Evolutionary conservation across 1,284 basidiomycete species (phyloP), one percentile per base, ranked within the genome.

Genomic region (Amylostereum areolatum): DNA sequence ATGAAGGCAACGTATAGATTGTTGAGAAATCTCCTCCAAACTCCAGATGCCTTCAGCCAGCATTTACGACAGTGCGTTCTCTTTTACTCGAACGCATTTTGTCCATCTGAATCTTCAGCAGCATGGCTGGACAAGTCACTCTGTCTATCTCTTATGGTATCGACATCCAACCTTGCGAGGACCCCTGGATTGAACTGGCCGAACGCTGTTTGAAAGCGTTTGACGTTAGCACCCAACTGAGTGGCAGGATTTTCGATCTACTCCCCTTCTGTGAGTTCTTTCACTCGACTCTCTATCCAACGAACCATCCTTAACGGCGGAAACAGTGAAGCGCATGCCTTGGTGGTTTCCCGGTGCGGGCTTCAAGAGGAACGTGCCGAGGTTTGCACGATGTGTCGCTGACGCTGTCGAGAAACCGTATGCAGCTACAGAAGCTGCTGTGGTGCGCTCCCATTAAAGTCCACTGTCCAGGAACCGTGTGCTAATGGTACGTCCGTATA

Each of bases 261-360:
- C 25, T 43, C n/a, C 41, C 41, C 6, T 43, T 43, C n/a, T n/a
- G 41, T 43, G 27, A 27, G 41, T 27, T 28, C 10, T 43, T 28
- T 27, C 25, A 29, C 30, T 8, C n/a, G 4, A 28, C 41, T 5
- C 9, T 5, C 6, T 27, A 28, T 27, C 30, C 4, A 27, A 27
- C 6, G 12, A 39, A 8, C 7, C 33, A 10, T n/a, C 9, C 32
- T 5, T n/a, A 25, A 5, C 11, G 10, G 6, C 29, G 8, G n/a
- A 24, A 6, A 3, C 30, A 54, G 52, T 54, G 28, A 40, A 47
- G 28, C 28, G 48, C 31, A 41, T 54, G 7, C 52, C 52, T 3
- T 4, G 6, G 7, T 54, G 52, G 52, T 51, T 54, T 35, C 52
- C 52, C 32, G 52, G 52, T 7, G 50, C 52, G 6, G n/a, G 28